A percentile compares a stretch with the other conserved stretches of the same genome.
Conservation (phyloP, 2,329 filamentous ascomycete species). For the Neurospora sp. region DNA sequence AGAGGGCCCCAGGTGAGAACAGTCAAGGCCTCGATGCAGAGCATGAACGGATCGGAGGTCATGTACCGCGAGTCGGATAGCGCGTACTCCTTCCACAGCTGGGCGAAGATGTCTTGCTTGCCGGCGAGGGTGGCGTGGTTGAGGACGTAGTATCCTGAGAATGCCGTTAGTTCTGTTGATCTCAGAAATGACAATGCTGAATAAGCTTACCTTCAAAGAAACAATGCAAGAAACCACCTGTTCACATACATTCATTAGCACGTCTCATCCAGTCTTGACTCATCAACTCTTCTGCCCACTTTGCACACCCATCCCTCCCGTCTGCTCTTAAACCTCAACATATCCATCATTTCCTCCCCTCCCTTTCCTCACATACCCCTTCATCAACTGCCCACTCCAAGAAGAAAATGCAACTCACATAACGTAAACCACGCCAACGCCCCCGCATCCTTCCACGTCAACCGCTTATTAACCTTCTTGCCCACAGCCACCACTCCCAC, state of each 20-base stretch:
- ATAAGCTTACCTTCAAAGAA: slow-evolving; percentile 61
- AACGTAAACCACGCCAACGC: slow-evolving; percentile 45
- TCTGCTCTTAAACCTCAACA: neutral
- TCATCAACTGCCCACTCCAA: neutral
- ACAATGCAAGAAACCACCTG: slow-evolving; percentile 62
- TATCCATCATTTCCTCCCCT: neutral
- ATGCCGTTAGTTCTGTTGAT: neutral
- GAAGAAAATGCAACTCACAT: slow-evolving; percentile 31
- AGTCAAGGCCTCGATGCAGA: slow-evolving; percentile 81
- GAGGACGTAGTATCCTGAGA: slow-evolving; percentile 61
- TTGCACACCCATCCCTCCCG: neutral
- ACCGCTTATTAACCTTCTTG: slow-evolving; percentile 19
- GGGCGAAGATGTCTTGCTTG: slow-evolving; percentile 64
- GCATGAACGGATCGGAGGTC: slow-evolving; percentile 69
- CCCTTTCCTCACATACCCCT: neutral
- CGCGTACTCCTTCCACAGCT: slow-evolving; percentile 90
- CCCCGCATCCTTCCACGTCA: slow-evolving; percentile 31
- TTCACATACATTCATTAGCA: neutral
- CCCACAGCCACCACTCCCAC: slow-evolving; percentile 23
- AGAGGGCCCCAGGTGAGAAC: slow-evolving; percentile 52
- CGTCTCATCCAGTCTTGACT: neutral
- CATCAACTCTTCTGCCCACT: neutral
- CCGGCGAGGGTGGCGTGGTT: slow-evolving; percentile 57
- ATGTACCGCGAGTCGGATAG: slow-evolving; percentile 82
- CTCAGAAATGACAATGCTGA: neutral